Conservation (phyloP, 2,329 filamentous ascomycete species). For the Aureobasidium namibiae region DNA sequence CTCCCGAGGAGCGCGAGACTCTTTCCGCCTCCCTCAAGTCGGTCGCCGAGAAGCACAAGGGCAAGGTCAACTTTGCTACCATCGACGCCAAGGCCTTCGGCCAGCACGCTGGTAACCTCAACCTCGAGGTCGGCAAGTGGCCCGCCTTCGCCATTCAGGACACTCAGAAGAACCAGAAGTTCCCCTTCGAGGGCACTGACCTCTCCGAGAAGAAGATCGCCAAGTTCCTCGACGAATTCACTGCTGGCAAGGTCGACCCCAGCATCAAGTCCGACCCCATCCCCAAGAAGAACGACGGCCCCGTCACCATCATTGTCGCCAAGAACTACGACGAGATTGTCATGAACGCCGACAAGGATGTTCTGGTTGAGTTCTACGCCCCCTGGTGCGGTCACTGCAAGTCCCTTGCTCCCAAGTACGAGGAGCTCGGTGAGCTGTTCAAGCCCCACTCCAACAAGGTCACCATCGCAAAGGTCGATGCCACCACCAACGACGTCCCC, state of each 20-base stretch:
- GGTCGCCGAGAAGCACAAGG: conserved; percentile 84
- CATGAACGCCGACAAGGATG: conserved; percentile 90
- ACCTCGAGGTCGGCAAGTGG: conserved; percentile 92
- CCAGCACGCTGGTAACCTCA: conserved; percentile 91
- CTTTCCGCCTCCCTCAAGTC: conserved; percentile 72
- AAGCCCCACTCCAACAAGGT: conserved; percentile 48
- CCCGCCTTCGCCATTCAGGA: conserved; percentile 97
- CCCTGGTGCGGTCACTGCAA: conserved; percentile 72
- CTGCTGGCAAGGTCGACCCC: conserved; percentile 79
- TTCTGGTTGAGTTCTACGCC: conserved; percentile 96
- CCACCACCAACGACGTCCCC: conserved; percentile 90
- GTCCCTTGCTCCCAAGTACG: conserved; percentile 59
- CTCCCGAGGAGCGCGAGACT: conserved; percentile 46
- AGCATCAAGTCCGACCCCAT: conserved; percentile 98
- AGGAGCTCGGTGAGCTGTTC: conserved; percentile 53
- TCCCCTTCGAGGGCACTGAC: conserved; percentile 64
- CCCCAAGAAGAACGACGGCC: conserved; percentile 84
- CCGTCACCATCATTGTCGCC: conserved; percentile 82
- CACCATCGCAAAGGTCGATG: conserved; percentile 83
- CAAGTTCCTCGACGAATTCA: conserved; percentile 78
- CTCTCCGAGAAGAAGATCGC: conserved; percentile 66
- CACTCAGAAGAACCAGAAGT: conserved; percentile 92
- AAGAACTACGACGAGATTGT: conserved; percentile 90
- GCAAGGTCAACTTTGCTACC: conserved; percentile 93
- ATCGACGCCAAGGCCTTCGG: conserved; percentile 93